phyloP scores from a whole-genome alignment of 192 early-diverging fungal species.

The Gryganskiella cystojenkinii region DNA sequence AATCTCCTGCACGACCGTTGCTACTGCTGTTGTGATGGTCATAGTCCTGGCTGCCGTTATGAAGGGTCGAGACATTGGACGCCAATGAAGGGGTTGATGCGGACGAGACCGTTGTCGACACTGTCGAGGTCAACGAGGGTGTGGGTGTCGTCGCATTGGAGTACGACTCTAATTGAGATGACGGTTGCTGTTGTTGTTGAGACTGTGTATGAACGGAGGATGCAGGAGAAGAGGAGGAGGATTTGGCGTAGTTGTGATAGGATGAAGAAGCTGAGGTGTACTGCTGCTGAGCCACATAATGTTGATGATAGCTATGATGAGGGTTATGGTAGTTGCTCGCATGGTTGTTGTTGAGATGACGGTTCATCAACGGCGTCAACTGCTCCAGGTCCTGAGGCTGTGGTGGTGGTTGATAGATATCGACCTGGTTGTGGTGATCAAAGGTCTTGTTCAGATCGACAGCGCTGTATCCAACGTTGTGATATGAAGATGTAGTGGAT shows the following conservation, averaged over 20 bases:
- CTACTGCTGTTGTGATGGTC: neutral
- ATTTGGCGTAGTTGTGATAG: constrained; percentile 13
- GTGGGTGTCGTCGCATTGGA: constrained; percentile 45
- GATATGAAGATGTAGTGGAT: constrained; percentile 3
- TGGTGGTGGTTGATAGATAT: constrained; percentile 41
- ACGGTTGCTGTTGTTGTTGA: constrained; percentile 1
- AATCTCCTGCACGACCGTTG: neutral
- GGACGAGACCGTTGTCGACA: constrained; percentile 31
- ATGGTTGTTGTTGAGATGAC: constrained; percentile 35
- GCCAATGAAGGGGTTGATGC: constrained; percentile 45
- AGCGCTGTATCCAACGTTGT: constrained; percentile 4
- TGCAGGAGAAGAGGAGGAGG: neutral
- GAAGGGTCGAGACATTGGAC: constrained; percentile 15
- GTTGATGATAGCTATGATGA: constrained; percentile 13
- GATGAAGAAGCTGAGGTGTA: neutral
- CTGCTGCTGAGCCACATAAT: constrained; percentile 11
- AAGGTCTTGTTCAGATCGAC: constrained; percentile 29
- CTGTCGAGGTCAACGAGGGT: constrained; percentile 28
- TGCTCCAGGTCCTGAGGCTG: constrained; percentile 20
- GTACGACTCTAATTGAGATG: constrained; percentile 5
- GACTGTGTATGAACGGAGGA: neutral
- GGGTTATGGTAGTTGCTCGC: constrained; percentile 25
- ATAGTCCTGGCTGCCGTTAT: constrained; percentile 18
- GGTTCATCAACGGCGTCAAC: constrained; percentile 37
- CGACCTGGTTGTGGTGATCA: constrained; percentile 22